These are phyloP conservation scores for Clitoria ternatea DNA, from an alignment of 306 rosid species.

Conservation along the genomic window DNA sequence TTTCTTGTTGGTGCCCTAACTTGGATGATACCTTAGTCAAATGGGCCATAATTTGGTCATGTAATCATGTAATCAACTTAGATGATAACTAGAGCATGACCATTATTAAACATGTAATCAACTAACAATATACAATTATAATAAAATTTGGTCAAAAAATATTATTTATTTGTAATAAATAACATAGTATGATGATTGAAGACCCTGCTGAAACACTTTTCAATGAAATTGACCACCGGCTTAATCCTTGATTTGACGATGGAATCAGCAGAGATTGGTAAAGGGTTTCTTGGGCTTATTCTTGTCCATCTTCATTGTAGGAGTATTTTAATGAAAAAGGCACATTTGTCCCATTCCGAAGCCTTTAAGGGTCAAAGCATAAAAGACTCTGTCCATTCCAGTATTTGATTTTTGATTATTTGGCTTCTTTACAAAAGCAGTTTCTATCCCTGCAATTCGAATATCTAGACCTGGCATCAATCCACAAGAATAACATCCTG, in stretches of 20 bases:
- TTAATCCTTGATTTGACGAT: neutral
- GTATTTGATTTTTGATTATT: neutral
- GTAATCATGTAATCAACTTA: no score
- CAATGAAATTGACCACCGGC: neutral
- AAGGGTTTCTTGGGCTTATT: neutral
- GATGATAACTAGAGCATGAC: neutral
- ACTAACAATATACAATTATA: no score
- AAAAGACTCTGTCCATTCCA: neutral
- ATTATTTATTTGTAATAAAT: no score
- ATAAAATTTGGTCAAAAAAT: no score
- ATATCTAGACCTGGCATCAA: constrained; percentile 17
- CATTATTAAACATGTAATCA: no score
- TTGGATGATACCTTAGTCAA: neutral
- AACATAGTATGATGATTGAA: no score
- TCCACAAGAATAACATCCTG: neutral
- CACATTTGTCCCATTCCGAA: neutral
- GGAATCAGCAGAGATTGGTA: constrained; percentile 10
- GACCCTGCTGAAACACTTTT: neutral
- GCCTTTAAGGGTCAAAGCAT: constrained; percentile 26
- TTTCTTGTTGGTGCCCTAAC: no score
- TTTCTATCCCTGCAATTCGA: constrained; percentile 19
- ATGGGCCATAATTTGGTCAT: neutral
- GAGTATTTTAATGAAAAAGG: neutral
- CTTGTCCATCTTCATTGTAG: neutral
- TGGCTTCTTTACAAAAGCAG: neutral